Conservation (phyloP, 352 stramenopile genomes). For the Pilasporangium apinafurcum region DNA sequence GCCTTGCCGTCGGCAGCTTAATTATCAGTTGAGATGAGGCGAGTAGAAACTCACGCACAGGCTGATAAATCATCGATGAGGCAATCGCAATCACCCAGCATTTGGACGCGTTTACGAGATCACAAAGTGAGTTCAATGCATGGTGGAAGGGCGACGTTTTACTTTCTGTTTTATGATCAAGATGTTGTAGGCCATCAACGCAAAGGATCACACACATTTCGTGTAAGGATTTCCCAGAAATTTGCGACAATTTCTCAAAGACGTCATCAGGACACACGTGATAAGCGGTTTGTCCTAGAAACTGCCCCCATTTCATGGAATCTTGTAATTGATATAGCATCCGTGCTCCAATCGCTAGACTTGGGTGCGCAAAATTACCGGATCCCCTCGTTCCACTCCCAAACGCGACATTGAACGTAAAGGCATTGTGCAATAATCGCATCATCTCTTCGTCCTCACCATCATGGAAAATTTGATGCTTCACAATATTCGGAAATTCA, state of each 20-base stretch:
- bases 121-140: slow-evolving; percentile 3
- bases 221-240: not conserved
- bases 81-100: slow-evolving; percentile 11
- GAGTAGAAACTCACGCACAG: slow-evolving; percentile 10
- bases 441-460: slow-evolving; percentile 5
- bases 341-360: slow-evolving; percentile 4
- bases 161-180: slow-evolving; percentile 5
- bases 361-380: not conserved
- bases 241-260: not conserved
- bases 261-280: not conserved
- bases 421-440: slow-evolving; percentile 8
- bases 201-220: slow-evolving; percentile 15
- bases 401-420: slow-evolving; percentile 15
- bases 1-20: not conserved
- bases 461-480: slow-evolving; percentile 5
- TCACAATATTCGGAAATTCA: slow-evolving; percentile 10
- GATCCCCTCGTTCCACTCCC: slow-evolving; percentile 3
- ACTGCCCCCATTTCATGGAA: not conserved
- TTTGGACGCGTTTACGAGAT: slow-evolving; percentile 11
- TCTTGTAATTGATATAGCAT: not conserved
- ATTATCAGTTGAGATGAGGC: not conserved
- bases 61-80: slow-evolving; percentile 7
- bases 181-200: slow-evolving; percentile 5
- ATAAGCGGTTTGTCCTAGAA: not conserved
- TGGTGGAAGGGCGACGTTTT: slow-evolving; percentile 3